Percentiles rank a stretch among this genome's conserved stretches.
Evolutionary conservation across 306 rosid species (phyloP).

Genomic region (Coriaria nepalensis): DNA sequence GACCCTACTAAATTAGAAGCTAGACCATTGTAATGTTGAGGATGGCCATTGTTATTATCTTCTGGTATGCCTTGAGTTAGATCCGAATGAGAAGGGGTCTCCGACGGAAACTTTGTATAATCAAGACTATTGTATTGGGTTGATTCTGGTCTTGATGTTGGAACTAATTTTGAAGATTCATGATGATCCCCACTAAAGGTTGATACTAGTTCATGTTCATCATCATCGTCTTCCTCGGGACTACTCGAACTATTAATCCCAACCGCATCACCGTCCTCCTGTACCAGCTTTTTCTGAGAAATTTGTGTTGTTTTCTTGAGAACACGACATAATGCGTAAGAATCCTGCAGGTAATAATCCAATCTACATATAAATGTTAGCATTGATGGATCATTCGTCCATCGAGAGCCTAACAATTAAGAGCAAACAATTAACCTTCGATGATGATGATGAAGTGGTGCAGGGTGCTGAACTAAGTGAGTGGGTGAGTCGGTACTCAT

Average conservation of each 20-base stretch:
- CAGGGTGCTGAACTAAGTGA: constrained; percentile 25
- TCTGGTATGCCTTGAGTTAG: constrained; percentile 1
- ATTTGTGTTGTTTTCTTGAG: constrained; percentile 65
- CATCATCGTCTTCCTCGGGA: constrained; percentile 5
- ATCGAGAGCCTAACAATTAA: neutral
- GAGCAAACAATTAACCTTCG: constrained; percentile 40
- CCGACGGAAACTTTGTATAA: no score
- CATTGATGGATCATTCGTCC: neutral
- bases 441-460: constrained; percentile 39
- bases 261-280: constrained; percentile 22
- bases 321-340: constrained; percentile 82
- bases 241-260: constrained; percentile 3
- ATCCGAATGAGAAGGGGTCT: no score
- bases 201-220: neutral
- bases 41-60: constrained; percentile 27
- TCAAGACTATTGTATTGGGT: no score
- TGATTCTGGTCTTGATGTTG: constrained; percentile 8
- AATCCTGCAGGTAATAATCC: constrained; percentile 37
- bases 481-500: constrained; percentile 67
- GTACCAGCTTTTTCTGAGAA: constrained; percentile 17
- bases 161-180: constrained; percentile 19
- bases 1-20: constrained; percentile 15
- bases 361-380: no score
- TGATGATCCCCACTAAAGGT: constrained; percentile 2
- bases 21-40: constrained; percentile 28